phyloP scores from a whole-genome alignment of 176 grass and related monocot genomes.

The Oryza punctata region DNA sequence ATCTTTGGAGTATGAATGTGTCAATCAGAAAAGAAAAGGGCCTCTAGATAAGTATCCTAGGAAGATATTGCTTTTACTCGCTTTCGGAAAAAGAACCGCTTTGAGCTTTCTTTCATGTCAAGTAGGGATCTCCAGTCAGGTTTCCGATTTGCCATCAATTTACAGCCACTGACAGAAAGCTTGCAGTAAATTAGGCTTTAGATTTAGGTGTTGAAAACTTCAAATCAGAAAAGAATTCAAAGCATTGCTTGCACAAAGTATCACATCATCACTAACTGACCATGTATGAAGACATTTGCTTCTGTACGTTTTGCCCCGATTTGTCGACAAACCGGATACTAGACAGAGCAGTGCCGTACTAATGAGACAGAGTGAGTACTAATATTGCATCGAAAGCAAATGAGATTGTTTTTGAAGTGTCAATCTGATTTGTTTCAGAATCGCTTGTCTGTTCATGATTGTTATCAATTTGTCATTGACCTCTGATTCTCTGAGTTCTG shows the following conservation, averaged over 20 bases:
- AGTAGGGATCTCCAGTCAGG: conserved; percentile 29
- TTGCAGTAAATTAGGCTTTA: conserved; percentile 45
- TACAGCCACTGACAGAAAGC: conserved; percentile 32
- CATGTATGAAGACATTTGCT: not conserved
- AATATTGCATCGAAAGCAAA: conserved; percentile 12
- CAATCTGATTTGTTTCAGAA: conserved; percentile 26
- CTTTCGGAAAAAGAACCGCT: conserved; percentile 48
- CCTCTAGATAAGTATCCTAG: conserved; percentile 44
- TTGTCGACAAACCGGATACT: conserved; percentile 23
- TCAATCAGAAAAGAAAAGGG: conserved; percentile 24
- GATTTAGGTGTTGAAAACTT: not conserved
- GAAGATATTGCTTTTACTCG: conserved; percentile 46
- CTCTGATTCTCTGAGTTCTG: not conserved
- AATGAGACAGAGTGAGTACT: conserved; percentile 16
- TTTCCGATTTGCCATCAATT: conserved; percentile 30
- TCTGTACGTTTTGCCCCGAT: not conserved
- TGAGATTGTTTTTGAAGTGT: not conserved
- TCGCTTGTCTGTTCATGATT: conserved; percentile 19
- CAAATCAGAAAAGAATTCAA: not conserved
- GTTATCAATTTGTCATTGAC: conserved; percentile 1
- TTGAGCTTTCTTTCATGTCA: conserved; percentile 58
- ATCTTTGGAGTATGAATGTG: conserved; percentile 8
- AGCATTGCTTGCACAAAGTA: not conserved
- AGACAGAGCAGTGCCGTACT: conserved; percentile 8
- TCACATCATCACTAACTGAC: conserved; percentile 9